Evolutionary conservation across 768 basidiomycete species (phyloP).

Genomic region (Mycena alexandri): DNA sequence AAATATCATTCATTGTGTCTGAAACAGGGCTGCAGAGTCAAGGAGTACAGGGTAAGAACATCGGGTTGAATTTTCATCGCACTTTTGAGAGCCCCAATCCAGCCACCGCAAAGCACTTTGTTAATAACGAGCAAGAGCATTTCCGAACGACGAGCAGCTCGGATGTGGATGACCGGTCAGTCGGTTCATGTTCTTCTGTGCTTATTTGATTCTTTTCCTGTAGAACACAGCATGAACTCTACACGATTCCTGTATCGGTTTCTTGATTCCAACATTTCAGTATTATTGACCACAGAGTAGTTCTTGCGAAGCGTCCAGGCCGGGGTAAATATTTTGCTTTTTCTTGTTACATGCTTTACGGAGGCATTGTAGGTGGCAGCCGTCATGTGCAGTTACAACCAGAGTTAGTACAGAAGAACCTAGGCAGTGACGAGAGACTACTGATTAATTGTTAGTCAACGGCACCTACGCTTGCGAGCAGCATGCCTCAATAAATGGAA

Average conservation of each 20-base stretch:
- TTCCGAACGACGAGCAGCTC: conserved; percentile 55
- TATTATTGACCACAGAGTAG: background rate
- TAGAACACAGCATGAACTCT: conserved; percentile 65
- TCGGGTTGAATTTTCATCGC: background rate
- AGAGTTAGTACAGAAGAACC: too few relatives aligned
- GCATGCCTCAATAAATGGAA: conserved; percentile 66
- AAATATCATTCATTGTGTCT: conserved; percentile 48
- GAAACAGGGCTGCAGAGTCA: conserved; percentile 53
- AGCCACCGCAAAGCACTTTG: conserved; percentile 33
- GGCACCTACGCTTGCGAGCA: conserved; percentile 72
- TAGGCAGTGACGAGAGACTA: too few relatives aligned
- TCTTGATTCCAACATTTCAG: background rate
- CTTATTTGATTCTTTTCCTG: background rate
- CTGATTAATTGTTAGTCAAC: too few relatives aligned
- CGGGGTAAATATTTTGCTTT: background rate
- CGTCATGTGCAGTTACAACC: conserved; percentile 34
- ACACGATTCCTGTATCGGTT: conserved; percentile 58
- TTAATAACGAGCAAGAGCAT: conserved; percentile 58
- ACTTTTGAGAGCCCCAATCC: background rate
- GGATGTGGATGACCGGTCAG: conserved; percentile 57
- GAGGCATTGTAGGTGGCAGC: conserved; percentile 9
- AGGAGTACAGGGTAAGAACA: conserved; percentile 45
- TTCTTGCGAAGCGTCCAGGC: conserved; percentile 30
- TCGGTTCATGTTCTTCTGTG: background rate
- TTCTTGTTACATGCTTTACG: background rate